phyloP scores from a whole-genome alignment of 768 basidiomycete species.

The Inosperma sp. region DNA sequence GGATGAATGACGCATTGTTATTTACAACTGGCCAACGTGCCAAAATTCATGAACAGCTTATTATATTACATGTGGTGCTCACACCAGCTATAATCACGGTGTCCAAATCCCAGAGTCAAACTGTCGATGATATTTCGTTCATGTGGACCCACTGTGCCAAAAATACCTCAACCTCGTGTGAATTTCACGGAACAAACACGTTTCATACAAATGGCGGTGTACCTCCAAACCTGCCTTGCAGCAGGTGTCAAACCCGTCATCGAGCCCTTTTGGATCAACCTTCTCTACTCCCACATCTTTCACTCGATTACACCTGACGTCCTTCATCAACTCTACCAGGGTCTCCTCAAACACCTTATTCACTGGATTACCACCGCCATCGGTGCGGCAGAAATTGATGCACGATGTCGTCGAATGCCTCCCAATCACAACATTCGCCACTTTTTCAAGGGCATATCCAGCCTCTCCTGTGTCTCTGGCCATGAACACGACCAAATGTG shows the following conservation, averaged over 20 bases:
- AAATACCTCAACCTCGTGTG: background rate
- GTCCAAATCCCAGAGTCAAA: too few species aligned
- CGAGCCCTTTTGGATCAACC: constrained; percentile 37
- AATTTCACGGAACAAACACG: background rate
- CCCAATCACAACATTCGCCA: constrained; percentile 22
- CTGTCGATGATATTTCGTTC: too few species aligned
- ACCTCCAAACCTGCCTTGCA: background rate
- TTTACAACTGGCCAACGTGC: too few species aligned
- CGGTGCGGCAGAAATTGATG: constrained; percentile 31
- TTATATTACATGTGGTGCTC: background rate
- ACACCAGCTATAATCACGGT: background rate
- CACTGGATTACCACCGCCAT: constrained; percentile 26
- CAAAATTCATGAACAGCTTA: background rate
- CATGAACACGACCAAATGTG: too few species aligned
- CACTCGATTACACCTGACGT: too few species aligned
- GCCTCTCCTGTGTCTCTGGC: constrained; percentile 2
- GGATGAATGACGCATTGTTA: too few species aligned
- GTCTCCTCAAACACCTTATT: constrained; percentile 42
- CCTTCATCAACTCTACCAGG: constrained; percentile 50
- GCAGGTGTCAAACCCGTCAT: constrained; percentile 8
- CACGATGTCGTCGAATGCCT: too few species aligned
- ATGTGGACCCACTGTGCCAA: background rate
- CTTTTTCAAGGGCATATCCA: constrained; percentile 4
- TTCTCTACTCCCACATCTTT: constrained; percentile 41
- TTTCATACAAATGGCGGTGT: constrained; percentile 4